Percentiles rank a stretch among this genome's conserved stretches.
These are phyloP conservation scores for Penicillium freii DNA, from an alignment of 2,329 filamentous ascomycete species.

Conservation along the genomic window DNA sequence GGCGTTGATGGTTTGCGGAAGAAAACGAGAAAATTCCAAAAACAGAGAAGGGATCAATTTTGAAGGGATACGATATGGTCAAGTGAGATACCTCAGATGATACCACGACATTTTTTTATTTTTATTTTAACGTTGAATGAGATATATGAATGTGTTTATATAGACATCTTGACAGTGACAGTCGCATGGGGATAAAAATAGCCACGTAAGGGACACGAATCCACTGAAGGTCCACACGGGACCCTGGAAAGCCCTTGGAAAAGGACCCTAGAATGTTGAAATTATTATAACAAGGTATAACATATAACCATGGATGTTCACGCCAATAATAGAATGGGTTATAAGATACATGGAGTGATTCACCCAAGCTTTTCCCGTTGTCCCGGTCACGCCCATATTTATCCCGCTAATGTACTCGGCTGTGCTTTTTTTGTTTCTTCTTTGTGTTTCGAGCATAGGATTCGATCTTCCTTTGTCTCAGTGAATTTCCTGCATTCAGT, in stretches of 20 bases:
- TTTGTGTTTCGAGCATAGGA: neutral
- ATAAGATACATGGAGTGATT: neutral
- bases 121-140: neutral
- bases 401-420: neutral
- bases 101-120: neutral
- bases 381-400: constrained; percentile 18
- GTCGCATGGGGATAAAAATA: constrained; percentile 3
- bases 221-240: neutral
- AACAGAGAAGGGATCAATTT: neutral
- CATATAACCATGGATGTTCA: neutral
- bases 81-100: neutral
- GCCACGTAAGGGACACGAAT: neutral
- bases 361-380: constrained; percentile 5
- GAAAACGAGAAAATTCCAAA: constrained; percentile 1
- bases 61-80: neutral
- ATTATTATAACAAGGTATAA: no score
- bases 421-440: neutral
- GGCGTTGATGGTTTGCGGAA: constrained; percentile 2
- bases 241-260: neutral
- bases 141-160: neutral
- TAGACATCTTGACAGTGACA: neutral
- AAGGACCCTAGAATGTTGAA: neutral
- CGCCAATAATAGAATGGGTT: neutral
- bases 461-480: constrained; percentile 1
- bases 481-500: neutral